Evolutionary conservation across 1,284 basidiomycete species (phyloP).

Genomic region (Pterula multifida): DNA sequence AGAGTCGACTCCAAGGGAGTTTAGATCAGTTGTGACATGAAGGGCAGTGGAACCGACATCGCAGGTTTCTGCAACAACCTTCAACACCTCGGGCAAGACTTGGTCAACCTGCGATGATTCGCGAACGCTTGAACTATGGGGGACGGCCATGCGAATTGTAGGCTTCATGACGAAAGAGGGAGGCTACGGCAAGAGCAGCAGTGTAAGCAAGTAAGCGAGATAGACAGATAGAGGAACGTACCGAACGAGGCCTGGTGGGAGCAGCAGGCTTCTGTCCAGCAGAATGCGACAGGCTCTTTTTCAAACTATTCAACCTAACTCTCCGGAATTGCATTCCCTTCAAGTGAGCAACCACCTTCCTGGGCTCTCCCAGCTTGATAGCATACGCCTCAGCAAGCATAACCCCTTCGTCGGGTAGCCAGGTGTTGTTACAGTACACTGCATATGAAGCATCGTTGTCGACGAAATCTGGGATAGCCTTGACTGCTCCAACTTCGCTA

Average conservation of each 20-base stretch:
- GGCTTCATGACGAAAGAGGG: background rate
- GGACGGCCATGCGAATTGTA: background rate
- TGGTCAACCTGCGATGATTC: constrained; percentile 8
- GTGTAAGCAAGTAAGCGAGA: background rate
- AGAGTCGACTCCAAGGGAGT: constrained; percentile 40
- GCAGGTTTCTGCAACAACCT: constrained; percentile 32
- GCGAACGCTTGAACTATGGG: background rate
- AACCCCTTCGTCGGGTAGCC: constrained; percentile 27
- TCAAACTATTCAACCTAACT: constrained; percentile 35
- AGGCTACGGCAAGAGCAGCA: background rate
- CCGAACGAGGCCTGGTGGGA: background rate
- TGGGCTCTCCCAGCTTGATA: constrained; percentile 21
- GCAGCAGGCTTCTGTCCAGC: constrained; percentile 11
- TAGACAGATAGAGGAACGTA: constrained; percentile 3
- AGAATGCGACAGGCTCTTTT: constrained; percentile 28
- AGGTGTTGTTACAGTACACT: constrained; percentile 37
- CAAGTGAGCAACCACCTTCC: constrained; percentile 37
- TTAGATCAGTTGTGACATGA: constrained; percentile 23
- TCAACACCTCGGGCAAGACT: constrained; percentile 13
- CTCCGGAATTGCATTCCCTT: constrained; percentile 46
- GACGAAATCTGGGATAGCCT: constrained; percentile 28
- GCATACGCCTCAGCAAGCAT: constrained; percentile 41
- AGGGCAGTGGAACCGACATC: constrained; percentile 21
- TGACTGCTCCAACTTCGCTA: constrained; percentile 35
- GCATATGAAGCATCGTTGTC: constrained; percentile 30